Base-by-base conservation (phyloP, 768 basidiomycete genomes). In the Termitomyces sp. region DNA sequence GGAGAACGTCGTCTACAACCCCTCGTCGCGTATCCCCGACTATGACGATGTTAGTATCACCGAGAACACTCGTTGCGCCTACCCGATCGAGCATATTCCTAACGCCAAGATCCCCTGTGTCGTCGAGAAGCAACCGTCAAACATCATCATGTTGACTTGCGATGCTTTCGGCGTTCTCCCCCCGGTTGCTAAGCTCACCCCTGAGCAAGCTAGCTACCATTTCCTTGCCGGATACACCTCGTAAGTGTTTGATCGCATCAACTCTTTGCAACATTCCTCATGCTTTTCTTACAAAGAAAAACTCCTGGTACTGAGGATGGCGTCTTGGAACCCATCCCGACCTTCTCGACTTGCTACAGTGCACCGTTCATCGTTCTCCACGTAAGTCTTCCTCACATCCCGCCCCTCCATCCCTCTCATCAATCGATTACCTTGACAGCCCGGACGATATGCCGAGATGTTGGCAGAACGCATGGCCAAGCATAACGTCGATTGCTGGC, bases 331-430 rank as follows among this genome's bases (percentile, higher is more conserved):
- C 97, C 97, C 57, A 95, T 96, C 61, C 97, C 97, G 23, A 98
- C 97, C 42, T 99, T 99, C 84, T 97, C 94, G 19, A 98, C 95
- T 33, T 98, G 97, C 75, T 99, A 98, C 83, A 91, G 89, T 63
- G 94, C 95, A 42, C 97, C 97, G n/a, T 98, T 99, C 83, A 98
- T 99, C 70, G 88, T 98, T 63, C 90, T 97, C 55, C 96, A 97
- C 73, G 86, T 87, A 68, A 41, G 84, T 73, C 26, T n/a, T 26
- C 43, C 54, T 56, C 3, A 7, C 44, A 37, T 53, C 7, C 52
- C 45, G 31, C 49, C 35, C 55, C 17, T 37, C 6, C 12, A 23
- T 1, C 23, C 5, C 17, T 12, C 10, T 45, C 53, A 3, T 3
- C 14, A 12, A 35, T 14, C 52, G 17, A 55, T 45, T 41, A 55